Evolutionary conservation across 2,329 filamentous ascomycete genomes (phyloP), one percentile per base, ranked within the genome.

Genomic region (Exophiala sp.): DNA sequence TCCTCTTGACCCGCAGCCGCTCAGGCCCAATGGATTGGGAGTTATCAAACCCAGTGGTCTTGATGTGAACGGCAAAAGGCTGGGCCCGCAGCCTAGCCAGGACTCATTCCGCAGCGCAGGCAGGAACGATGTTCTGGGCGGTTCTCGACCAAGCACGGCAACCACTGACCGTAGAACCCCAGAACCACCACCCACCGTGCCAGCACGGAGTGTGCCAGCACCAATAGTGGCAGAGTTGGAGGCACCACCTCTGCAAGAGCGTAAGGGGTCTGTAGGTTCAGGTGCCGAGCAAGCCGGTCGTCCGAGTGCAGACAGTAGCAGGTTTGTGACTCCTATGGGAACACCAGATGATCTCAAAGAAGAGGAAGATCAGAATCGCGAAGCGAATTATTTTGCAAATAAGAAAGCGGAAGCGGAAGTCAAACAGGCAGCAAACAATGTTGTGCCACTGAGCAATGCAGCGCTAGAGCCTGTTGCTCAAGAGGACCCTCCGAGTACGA

Each of bases 331-430:
- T 24, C 68, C 71, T 12, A 55, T 70, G 5, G 65, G 65, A 33
- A 70, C 68, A 40, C 70, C 71, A 34, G 66, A 62, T 18, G 29
- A 66, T 65, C 57, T 58, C 63, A 64, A 66, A 61, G 67, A 69
- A 18, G 69, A 57, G 12, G 52, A 56, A 14, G 24, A 43, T n/a
- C 50, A 33, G 20, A 45, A 52, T 21, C 38, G 29, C 24, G 52
- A 48, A 9, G 34, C 45, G n/a, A 48, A 48, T 34, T 59, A 59
- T 20, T 59, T 59, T 35, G 39, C 39, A 14, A 24, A 24, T 5
- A 47, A 57, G 11, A 46, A 57, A 44, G 11, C 35, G 10, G 24
- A 43, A 14, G 34, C 39, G 10, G 47, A 57, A 39, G n/a, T 14
- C 14, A 50, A 52, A 29, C 16, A 24, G 16, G n/a, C 29, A 7